A percentile compares a stretch with the other conserved stretches of the same genome.
phyloP scores from a whole-genome alignment of 176 grass and related monocot species.

The Zoysia pacifica region DNA sequence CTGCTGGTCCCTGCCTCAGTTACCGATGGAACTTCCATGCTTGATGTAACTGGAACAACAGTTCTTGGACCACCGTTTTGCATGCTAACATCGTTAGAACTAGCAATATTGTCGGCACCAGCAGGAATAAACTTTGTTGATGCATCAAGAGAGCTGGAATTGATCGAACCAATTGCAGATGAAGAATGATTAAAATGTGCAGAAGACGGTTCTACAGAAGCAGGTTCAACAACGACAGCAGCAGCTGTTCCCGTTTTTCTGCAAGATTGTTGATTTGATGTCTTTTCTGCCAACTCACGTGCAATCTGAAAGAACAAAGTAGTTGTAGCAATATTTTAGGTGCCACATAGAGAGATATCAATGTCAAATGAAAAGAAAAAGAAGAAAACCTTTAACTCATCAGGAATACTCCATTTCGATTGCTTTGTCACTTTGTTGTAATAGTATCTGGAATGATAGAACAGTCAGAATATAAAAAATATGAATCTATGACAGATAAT shows the following conservation, averaged over 20 bases:
- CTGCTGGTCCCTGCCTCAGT: slow-evolving; percentile 46
- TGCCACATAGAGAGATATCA: slow-evolving; percentile 2
- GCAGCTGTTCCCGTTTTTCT: slow-evolving; percentile 43
- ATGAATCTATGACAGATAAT: slow-evolving; percentile 25
- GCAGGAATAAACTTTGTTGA: slow-evolving; percentile 42
- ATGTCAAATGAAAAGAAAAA: slow-evolving; percentile 5
- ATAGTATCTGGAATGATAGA: slow-evolving; percentile 59
- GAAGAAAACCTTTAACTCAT: slow-evolving; percentile 77
- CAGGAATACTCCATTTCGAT: slow-evolving; percentile 98
- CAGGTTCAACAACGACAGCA: slow-evolving; percentile 30
- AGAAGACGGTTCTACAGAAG: slow-evolving; percentile 36
- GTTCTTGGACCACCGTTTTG: slow-evolving; percentile 43
- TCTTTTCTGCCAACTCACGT: slow-evolving; percentile 78
- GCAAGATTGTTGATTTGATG: slow-evolving; percentile 45
- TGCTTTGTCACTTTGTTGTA: slow-evolving; percentile 81
- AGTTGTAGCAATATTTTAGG: slow-evolving; percentile 5
- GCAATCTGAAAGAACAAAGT: slow-evolving; percentile 58
- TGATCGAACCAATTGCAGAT: slow-evolving; percentile 32
- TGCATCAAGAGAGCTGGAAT: slow-evolving; percentile 48
- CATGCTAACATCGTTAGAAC: slow-evolving; percentile 33
- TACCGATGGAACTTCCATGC: slow-evolving; percentile 28
- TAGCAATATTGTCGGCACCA: slow-evolving; percentile 40
- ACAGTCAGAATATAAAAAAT: slow-evolving; percentile 35
- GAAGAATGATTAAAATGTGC: slow-evolving; percentile 45
- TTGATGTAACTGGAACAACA: slow-evolving; percentile 35